Evolutionary conservation across 1,139 yeast genomes (phyloP).

Genomic region (Pichia sp.): DNA sequence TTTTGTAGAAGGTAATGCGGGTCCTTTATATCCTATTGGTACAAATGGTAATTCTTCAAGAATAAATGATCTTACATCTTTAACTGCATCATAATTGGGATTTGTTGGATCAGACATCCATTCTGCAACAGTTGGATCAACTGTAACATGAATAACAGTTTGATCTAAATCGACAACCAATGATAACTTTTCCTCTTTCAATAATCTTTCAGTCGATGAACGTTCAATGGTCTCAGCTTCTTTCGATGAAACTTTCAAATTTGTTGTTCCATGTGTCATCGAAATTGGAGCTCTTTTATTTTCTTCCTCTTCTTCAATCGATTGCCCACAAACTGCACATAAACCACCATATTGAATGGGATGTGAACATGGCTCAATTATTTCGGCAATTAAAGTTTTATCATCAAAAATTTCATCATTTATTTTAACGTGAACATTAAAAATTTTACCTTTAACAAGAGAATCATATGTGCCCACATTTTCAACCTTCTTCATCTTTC

Average conservation of each 20-base stretch:
- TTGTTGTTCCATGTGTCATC: conserved; percentile 88
- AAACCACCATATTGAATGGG: conserved; percentile 94
- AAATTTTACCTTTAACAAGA: conserved; percentile 71
- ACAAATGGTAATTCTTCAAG: conserved; percentile 67
- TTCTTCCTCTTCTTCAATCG: conserved; percentile 76
- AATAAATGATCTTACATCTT: conserved; percentile 71
- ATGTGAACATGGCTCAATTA: conserved; percentile 84
- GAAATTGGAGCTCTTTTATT: conserved; percentile 78
- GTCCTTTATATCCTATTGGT: conserved; percentile 53
- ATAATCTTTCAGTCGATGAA: conserved; percentile 53
- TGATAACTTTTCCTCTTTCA: conserved; percentile 62
- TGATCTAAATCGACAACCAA: conserved; percentile 95
- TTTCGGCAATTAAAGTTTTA: conserved; percentile 44
- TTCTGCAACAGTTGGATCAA: conserved; percentile 93
- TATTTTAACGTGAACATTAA: conserved; percentile 41
- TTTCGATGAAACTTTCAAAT: conserved; percentile 70
- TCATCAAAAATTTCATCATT: conserved; percentile 57
- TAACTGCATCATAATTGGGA: conserved; percentile 78
- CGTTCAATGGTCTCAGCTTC: conserved; percentile 86
- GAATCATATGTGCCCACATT: conserved; percentile 69
- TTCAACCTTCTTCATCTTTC: conserved; percentile 39
- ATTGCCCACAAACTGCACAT: conserved; percentile 88
- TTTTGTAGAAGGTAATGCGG: conserved; percentile 47
- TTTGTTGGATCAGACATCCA: conserved; percentile 86
- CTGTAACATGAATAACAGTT: conserved; percentile 96